phyloP scores from a whole-genome alignment of 179 eudicot species.

The Beta corolliflora region DNA sequence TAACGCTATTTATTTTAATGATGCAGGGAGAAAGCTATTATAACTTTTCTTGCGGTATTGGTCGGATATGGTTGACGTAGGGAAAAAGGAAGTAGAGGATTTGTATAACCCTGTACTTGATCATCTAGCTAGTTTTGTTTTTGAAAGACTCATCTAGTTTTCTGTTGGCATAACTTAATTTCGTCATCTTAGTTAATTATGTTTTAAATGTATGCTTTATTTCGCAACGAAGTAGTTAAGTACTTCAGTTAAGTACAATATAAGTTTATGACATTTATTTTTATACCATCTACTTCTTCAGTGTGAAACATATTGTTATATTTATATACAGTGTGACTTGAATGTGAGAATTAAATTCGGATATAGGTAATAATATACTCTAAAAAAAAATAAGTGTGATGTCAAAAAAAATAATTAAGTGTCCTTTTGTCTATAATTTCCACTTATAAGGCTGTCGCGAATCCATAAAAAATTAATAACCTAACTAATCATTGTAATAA shows the following conservation, averaged over 20 bases:
- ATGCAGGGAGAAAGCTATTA: constrained; percentile 6
- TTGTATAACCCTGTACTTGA: neutral
- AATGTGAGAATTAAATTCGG: too few relatives aligned
- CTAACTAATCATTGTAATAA: too few relatives aligned
- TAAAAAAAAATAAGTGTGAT: too few relatives aligned
- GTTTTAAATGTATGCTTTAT: neutral
- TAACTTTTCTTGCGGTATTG: neutral
- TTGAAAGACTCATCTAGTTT: neutral
- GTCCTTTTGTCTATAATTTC: neutral
- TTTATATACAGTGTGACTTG: too few relatives aligned
- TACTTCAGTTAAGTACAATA: neutral
- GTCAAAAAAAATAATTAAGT: neutral
- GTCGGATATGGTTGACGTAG: constrained; percentile 20
- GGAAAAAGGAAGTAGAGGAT: neutral
- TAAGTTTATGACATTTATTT: neutral
- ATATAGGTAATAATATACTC: too few relatives aligned
- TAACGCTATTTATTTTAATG: neutral
- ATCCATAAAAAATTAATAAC: too few relatives aligned
- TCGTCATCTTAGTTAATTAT: neutral
- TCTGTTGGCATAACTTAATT: neutral
- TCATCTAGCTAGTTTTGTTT: neutral
- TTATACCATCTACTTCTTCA: neutral
- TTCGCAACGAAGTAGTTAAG: neutral
- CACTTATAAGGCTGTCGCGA: too few relatives aligned
- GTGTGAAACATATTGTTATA: too few relatives aligned